phyloP scores from a whole-genome alignment of 768 basidiomycete genomes.

The Lentinula sp. region DNA sequence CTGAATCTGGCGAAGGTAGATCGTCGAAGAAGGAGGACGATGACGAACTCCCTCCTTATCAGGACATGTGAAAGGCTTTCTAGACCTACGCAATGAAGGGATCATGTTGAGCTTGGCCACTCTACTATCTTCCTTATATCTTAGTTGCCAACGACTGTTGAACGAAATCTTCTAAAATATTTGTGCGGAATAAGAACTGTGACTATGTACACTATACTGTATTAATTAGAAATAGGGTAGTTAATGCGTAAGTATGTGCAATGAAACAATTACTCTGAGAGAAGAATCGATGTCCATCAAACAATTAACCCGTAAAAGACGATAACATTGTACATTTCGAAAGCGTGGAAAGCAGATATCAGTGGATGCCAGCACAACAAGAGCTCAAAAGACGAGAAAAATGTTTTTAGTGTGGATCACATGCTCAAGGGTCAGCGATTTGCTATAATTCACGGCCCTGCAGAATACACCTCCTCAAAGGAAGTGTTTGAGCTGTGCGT shows the following conservation, averaged over 20 bases:
- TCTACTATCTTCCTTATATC: background rate
- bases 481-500: background rate
- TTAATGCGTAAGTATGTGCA: background rate
- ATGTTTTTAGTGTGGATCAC: too few species aligned
- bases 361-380: too few species aligned
- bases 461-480: background rate
- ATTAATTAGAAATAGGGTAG: background rate
- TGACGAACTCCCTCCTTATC: slow-evolving; percentile 40
- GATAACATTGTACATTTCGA: too few species aligned
- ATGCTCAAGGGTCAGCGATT: too few species aligned
- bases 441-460: background rate
- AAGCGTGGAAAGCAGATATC: too few species aligned
- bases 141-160: background rate
- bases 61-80: slow-evolving; percentile 3
- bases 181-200: background rate
- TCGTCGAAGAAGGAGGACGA: slow-evolving; percentile 24
- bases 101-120: background rate
- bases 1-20: slow-evolving; percentile 13
- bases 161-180: background rate
- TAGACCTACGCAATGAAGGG: background rate
- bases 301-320: too few species aligned
- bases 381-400: too few species aligned
- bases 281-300: too few species aligned
- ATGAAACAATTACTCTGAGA: background rate
- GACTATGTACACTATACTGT: background rate